A percentile compares a stretch with the other conserved stretches of the same genome.
Conservation (phyloP, 192 early-diverging fungal genomes). For the Lobosporangium transversale region DNA sequence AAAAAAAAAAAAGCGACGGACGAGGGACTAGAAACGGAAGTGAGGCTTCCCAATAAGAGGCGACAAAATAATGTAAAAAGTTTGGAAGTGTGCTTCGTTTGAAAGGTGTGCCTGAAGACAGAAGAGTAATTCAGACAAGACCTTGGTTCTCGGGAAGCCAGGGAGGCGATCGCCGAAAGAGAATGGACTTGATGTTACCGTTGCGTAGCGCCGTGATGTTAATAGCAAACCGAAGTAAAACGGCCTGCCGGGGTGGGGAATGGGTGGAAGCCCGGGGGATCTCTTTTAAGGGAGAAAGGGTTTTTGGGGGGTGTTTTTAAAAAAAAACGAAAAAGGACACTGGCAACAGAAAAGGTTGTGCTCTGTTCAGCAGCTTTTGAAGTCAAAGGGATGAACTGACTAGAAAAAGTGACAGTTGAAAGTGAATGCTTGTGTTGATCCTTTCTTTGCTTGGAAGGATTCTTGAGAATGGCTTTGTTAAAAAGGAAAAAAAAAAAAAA, state of each 20-base stretch:
- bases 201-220: conserved; percentile 58
- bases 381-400: conserved; percentile 29
- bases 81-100: conserved; percentile 26
- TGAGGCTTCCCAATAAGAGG: conserved; percentile 49
- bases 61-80: background rate
- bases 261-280: conserved; percentile 49
- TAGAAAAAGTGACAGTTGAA: conserved; percentile 36
- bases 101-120: conserved; percentile 53
- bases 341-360: conserved; percentile 46
- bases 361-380: conserved; percentile 45
- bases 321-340: conserved; percentile 29
- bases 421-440: too few relatives aligned
- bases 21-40: conserved; percentile 32
- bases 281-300: conserved; percentile 43
- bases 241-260: conserved; percentile 52
- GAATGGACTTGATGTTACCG: conserved; percentile 51
- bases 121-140: conserved; percentile 55
- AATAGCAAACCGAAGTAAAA: conserved; percentile 53
- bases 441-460: conserved; percentile 26
- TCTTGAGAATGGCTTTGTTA: conserved; percentile 18
- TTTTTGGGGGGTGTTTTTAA: conserved; percentile 33
- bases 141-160: conserved; percentile 55
- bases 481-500: conserved; percentile 21
- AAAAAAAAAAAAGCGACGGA: conserved; percentile 25
- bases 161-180: conserved; percentile 57